Evolutionary conservation across 305 asterid species (phyloP), one percentile per base, ranked within the genome.

Genomic region (Ajuga reptans): DNA sequence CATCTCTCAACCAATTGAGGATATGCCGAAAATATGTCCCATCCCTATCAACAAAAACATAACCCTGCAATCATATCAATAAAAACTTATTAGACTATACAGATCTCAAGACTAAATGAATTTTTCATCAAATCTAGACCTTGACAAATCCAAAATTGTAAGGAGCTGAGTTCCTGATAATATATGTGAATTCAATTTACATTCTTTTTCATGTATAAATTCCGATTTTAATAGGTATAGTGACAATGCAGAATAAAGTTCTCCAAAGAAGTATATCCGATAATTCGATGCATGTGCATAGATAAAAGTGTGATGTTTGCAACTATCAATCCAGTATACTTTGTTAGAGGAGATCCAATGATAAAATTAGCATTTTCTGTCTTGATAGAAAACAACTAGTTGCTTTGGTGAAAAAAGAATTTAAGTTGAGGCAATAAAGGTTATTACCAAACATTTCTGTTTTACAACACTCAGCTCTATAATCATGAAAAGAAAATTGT

Each of bases 1-100:
- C 95, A 69, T 89, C 96, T 84, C 98, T 88, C 80, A 92, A 76
- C 98, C 98, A 92, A 80, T 92, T 92, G 78, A 92, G 75, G 75
- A 92, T 80, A 79, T 88, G 96, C 56, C 95, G 89, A 76, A 92
- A 92, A 82, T 87, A 86, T 69, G 85, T 88, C 63, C 98, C 98
- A 68, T 92, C 98, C 73, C 98, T 89, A 67, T 92, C 98, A 68
- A 92, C 82, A 70, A 92, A 92, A 69, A 92, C 77, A 75, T 83
- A 88, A 17, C 95, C 98, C 96, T 91, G 88, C 85, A 81, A 64
- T 66, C 64, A 68, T 72, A 72, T 12, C 59, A 74, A 50, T 51
- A 37, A 27, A 50, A 78, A 76, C 66, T 29, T 29, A 47, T 61
- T 59, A 64, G 64, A 53, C 2, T 12, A 66, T 9, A 47, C 18